These are phyloP conservation scores for Stemphylium beticola DNA, from an alignment of 2,329 filamentous ascomycete species.

Conservation along the genomic window DNA sequence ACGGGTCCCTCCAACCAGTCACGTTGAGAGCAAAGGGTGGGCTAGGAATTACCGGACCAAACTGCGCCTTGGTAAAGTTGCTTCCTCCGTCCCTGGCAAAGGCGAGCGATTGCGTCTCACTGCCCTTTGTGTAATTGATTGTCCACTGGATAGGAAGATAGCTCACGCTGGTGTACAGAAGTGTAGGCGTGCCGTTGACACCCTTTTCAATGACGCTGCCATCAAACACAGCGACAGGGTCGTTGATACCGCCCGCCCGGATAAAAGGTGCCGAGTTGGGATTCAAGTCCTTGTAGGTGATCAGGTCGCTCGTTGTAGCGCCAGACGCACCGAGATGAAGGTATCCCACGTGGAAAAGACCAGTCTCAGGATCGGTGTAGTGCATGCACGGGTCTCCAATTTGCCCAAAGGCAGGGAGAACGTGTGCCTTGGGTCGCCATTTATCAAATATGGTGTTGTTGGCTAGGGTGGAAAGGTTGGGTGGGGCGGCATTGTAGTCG, in stretches of 20 bases:
- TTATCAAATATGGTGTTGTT: slow-evolving; percentile 23
- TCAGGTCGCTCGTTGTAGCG: slow-evolving; percentile 50
- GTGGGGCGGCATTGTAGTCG: slow-evolving; percentile 26
- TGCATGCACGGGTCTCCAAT: slow-evolving; percentile 56
- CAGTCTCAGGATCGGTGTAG: slow-evolving; percentile 53
- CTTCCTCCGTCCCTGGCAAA: slow-evolving; percentile 49
- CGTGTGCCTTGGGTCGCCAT: slow-evolving; percentile 50
- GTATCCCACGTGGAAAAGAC: slow-evolving; percentile 55
- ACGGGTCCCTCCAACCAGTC: slow-evolving; percentile 54
- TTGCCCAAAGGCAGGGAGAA: slow-evolving; percentile 50
- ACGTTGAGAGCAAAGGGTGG: slow-evolving; percentile 52
- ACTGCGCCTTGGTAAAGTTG: slow-evolving; percentile 50
- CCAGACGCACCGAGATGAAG: slow-evolving; percentile 46
- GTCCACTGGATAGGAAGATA: slow-evolving; percentile 57
- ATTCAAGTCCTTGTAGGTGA: slow-evolving; percentile 51
- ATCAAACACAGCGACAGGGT: slow-evolving; percentile 55
- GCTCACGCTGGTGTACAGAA: slow-evolving; percentile 55
- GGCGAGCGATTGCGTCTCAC: slow-evolving; percentile 56
- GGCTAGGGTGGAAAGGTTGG: slow-evolving; percentile 25
- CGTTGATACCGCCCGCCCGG: slow-evolving; percentile 50
- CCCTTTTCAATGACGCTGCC: slow-evolving; percentile 54
- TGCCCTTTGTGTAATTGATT: slow-evolving; percentile 53
- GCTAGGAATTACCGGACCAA: slow-evolving; percentile 49
- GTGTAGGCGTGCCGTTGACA: slow-evolving; percentile 53
- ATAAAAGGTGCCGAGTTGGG: slow-evolving; percentile 38